Evolutionary conservation across 2,329 filamentous ascomycete genomes (phyloP).

Genomic region (Aphanoascus verrucosus): DNA sequence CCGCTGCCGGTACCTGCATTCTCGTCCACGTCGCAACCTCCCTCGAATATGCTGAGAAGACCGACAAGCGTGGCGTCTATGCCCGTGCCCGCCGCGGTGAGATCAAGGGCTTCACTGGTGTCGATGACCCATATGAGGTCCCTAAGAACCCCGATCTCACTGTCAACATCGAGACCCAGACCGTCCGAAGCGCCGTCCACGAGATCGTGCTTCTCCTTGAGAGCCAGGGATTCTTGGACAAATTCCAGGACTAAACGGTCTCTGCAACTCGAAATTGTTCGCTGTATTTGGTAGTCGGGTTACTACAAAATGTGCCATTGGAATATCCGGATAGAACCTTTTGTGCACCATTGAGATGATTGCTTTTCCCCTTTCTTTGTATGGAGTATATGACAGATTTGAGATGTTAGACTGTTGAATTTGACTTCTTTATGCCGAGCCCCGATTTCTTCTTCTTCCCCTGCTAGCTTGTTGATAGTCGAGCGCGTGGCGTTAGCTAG

Average conservation of each 20-base stretch:
- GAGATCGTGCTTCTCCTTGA: conserved; percentile 92
- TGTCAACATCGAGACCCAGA: conserved; percentile 76
- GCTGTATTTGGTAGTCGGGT: neutral
- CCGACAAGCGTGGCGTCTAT: conserved; percentile 87
- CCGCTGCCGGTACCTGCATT: conserved; percentile 78
- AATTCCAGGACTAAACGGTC: conserved; percentile 28
- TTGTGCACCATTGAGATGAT: conserved; percentile 6
- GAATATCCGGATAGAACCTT: conserved; percentile 11
- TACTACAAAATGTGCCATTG: neutral
- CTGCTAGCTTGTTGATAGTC: no score
- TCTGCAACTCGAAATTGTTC: neutral
- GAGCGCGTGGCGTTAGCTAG: neutral
- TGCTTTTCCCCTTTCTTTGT: neutral
- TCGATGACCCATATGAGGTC: conserved; percentile 90
- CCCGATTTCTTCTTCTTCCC: no score
- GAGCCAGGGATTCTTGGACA: conserved; percentile 74
- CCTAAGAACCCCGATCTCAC: conserved; percentile 71
- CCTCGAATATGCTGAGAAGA: conserved; percentile 88
- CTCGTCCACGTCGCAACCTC: conserved; percentile 89
- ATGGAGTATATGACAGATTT: neutral
- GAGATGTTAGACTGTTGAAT: neutral
- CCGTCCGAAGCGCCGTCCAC: conserved; percentile 85
- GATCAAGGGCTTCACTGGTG: conserved; percentile 96
- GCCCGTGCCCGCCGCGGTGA: conserved; percentile 70
- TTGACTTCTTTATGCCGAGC: neutral